These are phyloP conservation scores for Tetrapyrgos nigripes DNA, from an alignment of 1,284 basidiomycete genomes.

Conservation along the genomic window DNA sequence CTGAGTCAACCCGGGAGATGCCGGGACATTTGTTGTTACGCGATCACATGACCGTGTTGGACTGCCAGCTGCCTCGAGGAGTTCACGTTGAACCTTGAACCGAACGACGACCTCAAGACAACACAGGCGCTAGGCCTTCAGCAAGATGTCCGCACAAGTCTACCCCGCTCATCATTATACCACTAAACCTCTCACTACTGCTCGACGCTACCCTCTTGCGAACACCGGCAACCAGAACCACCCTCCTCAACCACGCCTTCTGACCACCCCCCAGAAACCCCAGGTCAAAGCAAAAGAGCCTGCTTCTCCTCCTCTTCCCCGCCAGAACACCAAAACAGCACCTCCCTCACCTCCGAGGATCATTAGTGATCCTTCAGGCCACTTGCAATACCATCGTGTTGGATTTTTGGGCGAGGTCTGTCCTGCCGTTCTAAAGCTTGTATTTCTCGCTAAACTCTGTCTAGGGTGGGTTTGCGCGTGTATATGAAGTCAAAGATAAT, in stretches of 20 bases:
- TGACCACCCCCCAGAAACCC: conserved; percentile 31
- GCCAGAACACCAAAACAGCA: conserved; percentile 81
- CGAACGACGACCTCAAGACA: conserved; percentile 2
- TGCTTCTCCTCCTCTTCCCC: conserved; percentile 67
- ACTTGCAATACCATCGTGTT: conserved; percentile 68
- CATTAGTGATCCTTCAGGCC: conserved; percentile 71
- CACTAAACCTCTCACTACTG: conserved; percentile 26
- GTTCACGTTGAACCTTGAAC: background rate
- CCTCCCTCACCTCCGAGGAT: conserved; percentile 84
- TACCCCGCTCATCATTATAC: conserved; percentile 38
- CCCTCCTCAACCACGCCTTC: conserved; percentile 28
- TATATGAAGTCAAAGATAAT: conserved; percentile 85
- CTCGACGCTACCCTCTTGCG: conserved; percentile 43
- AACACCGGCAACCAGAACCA: conserved; percentile 42
- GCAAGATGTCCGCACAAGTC: conserved; percentile 38
- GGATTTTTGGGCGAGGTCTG: conserved; percentile 89
- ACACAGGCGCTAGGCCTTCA: conserved; percentile 49
- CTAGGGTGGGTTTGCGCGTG: conserved; percentile 90
- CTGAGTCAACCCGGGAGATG: no score
- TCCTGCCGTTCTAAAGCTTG: conserved; percentile 16
- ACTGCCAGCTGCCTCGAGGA: conserved; percentile 8
- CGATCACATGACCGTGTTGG: conserved; percentile 14
- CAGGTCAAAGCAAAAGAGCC: conserved; percentile 43
- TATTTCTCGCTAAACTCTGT: conserved; percentile 2
- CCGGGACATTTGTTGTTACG: background rate